These are phyloP conservation scores for Globisporangium nagaii DNA, from an alignment of 352 stramenopile species.

Conservation along the genomic window DNA sequence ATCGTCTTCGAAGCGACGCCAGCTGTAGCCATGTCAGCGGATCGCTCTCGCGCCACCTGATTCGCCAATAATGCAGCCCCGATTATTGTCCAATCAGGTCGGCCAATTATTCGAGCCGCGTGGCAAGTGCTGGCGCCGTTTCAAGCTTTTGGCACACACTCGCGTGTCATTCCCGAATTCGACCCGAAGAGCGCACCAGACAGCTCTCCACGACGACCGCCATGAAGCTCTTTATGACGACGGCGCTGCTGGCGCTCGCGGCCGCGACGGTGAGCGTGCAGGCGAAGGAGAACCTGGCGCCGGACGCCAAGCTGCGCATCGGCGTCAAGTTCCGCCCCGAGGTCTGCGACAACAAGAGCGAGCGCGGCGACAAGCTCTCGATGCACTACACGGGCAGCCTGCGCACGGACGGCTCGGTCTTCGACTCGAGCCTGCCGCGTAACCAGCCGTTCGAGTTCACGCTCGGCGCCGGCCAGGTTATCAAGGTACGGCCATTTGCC, in stretches of 20 bases:
- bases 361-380: slow-evolving; percentile 85
- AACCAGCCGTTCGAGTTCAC: slow-evolving; percentile 93
- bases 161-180: neutral
- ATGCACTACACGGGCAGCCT: slow-evolving; percentile 96
- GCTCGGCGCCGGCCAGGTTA: slow-evolving; percentile 91
- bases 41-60: neutral
- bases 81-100: slow-evolving; percentile 36
- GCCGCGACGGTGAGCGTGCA: slow-evolving; percentile 18
- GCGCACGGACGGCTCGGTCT: slow-evolving; percentile 94
- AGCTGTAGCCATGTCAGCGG: neutral
- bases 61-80: slow-evolving; percentile 7
- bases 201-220: slow-evolving; percentile 6
- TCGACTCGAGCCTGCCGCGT: slow-evolving; percentile 95
- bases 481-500: slow-evolving; percentile 64
- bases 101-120: neutral
- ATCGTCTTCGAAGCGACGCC: neutral
- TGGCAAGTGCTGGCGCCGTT: slow-evolving; percentile 21
- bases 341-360: slow-evolving; percentile 59
- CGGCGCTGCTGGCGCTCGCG: slow-evolving; percentile 29
- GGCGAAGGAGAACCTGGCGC: slow-evolving; percentile 64
- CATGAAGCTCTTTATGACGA: slow-evolving; percentile 47
- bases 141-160: neutral
- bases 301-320: slow-evolving; percentile 67
- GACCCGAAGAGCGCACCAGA: neutral
- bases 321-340: slow-evolving; percentile 74